Percentiles rank a stretch among this genome's conserved stretches.
phyloP scores from a whole-genome alignment of 192 early-diverging fungal species.

The Spinellus fusiger region DNA sequence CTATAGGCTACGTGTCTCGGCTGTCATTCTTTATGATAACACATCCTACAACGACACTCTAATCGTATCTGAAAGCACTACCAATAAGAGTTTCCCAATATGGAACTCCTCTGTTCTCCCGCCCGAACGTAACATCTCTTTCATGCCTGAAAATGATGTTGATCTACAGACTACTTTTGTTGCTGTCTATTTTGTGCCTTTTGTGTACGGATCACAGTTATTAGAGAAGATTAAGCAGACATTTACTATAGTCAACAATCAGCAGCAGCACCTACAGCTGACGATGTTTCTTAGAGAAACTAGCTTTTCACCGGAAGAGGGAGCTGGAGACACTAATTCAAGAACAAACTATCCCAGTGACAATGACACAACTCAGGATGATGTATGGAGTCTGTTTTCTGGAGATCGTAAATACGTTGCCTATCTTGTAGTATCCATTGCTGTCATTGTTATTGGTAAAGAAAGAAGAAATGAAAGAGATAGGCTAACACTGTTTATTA shows the following conservation, averaged over 20 bases:
- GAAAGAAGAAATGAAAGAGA: not conserved
- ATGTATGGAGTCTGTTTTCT: not conserved
- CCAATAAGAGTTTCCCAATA: not conserved
- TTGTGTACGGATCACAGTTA: constrained; percentile 1
- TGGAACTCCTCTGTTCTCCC: constrained; percentile 1
- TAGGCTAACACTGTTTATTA: not conserved
- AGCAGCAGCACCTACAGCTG: constrained; percentile 15
- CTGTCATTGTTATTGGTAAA: not conserved
- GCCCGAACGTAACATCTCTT: constrained; percentile 3
- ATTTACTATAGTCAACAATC: not conserved
- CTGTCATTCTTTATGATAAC: constrained; percentile 21
- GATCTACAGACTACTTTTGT: constrained; percentile 2
- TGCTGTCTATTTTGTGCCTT: constrained; percentile 25
- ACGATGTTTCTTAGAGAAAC: constrained; percentile 7
- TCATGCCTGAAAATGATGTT: constrained; percentile 23
- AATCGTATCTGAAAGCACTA: not conserved
- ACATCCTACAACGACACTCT: constrained; percentile 7
- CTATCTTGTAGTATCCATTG: not conserved
- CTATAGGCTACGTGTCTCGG: constrained; percentile 3
- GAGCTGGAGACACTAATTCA: not conserved
- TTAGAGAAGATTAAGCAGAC: not conserved
- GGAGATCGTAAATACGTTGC: not conserved
- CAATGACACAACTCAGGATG: not conserved
- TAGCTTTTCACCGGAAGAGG: not conserved
- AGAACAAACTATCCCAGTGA: not conserved